A percentile compares a stretch with the other conserved stretches of the same genome.
These are phyloP conservation scores for Diaporthe sp. DNA, from an alignment of 2,329 filamentous ascomycete genomes.

Conservation along the genomic window DNA sequence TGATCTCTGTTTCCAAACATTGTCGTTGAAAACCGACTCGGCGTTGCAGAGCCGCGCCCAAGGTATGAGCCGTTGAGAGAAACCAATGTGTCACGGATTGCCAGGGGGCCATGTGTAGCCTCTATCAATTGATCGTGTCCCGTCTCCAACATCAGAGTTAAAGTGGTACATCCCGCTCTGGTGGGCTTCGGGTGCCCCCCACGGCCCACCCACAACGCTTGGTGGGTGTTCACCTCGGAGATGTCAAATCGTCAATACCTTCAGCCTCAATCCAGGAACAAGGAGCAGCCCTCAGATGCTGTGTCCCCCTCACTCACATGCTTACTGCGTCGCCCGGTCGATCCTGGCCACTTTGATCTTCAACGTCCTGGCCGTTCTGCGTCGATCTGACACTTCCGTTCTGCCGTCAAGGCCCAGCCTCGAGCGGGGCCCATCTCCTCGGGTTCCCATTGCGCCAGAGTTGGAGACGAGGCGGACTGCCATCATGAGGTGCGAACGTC, in stretches of 20 bases:
- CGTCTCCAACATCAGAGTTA: not conserved
- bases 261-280: constrained; percentile 31
- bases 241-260: constrained; percentile 9
- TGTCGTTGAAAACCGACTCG: constrained; percentile 27
- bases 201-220: constrained; percentile 3
- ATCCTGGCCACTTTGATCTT: not conserved
- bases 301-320: constrained; percentile 12
- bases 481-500: not conserved
- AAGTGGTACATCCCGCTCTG: constrained; percentile 14
- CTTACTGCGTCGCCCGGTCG: not conserved
- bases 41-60: constrained; percentile 31
- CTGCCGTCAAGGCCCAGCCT: not conserved
- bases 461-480: not conserved
- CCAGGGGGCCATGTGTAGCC: constrained; percentile 1
- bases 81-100: constrained; percentile 36
- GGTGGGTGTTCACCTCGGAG: constrained; percentile 28
- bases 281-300: not conserved
- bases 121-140: not conserved
- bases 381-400: not conserved
- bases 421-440: not conserved
- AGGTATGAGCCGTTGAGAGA: constrained; percentile 21
- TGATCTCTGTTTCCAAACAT: not conserved
- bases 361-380: not conserved
- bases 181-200: constrained; percentile 8
- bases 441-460: not conserved